A percentile compares a stretch with the other conserved stretches of the same genome.
phyloP scores from a whole-genome alignment of 1,284 basidiomycete species.

The Heterobasidion occidentale region DNA sequence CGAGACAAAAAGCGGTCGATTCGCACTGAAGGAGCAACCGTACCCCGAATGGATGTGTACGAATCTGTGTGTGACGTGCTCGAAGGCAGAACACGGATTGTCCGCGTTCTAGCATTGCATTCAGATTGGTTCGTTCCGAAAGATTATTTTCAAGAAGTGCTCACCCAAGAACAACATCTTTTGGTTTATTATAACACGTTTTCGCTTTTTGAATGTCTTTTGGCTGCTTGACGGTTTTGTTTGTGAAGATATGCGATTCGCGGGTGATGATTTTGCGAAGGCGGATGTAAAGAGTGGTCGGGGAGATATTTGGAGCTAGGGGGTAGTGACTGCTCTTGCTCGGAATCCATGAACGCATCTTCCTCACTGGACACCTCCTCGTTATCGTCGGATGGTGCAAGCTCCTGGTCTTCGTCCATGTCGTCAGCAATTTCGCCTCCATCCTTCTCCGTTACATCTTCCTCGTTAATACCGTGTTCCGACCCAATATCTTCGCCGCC shows the following conservation, averaged over 20 bases:
- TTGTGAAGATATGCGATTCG: background rate
- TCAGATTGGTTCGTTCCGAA: constrained; percentile 2
- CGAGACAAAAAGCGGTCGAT: constrained; percentile 20
- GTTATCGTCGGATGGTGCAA: constrained; percentile 14
- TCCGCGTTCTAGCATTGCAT: constrained; percentile 17
- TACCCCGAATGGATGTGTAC: constrained; percentile 11
- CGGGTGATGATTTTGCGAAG: constrained; percentile 10
- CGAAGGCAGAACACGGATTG: constrained; percentile 21
- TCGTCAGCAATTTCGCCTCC: constrained; percentile 22
- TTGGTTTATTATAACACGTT: constrained; percentile 13
- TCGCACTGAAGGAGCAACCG: constrained; percentile 15
- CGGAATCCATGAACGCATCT: constrained; percentile 38
- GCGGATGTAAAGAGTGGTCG: constrained; percentile 27
- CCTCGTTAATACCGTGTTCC: constrained; percentile 4
- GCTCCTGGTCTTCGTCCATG: constrained; percentile 22
- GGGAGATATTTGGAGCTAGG: constrained; percentile 23
- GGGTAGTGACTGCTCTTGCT: constrained; percentile 1
- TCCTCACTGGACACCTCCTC: constrained; percentile 40
- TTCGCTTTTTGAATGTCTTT: constrained; percentile 16
- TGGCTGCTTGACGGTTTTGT: constrained; percentile 7
- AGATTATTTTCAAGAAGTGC: background rate
- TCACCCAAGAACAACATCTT: constrained; percentile 25
- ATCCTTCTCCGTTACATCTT: constrained; percentile 1
- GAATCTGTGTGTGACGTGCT: constrained; percentile 3
- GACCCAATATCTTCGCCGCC: constrained; percentile 4